phyloP scores from a whole-genome alignment of 208 protist species.

The Leishmania tarentolae region DNA sequence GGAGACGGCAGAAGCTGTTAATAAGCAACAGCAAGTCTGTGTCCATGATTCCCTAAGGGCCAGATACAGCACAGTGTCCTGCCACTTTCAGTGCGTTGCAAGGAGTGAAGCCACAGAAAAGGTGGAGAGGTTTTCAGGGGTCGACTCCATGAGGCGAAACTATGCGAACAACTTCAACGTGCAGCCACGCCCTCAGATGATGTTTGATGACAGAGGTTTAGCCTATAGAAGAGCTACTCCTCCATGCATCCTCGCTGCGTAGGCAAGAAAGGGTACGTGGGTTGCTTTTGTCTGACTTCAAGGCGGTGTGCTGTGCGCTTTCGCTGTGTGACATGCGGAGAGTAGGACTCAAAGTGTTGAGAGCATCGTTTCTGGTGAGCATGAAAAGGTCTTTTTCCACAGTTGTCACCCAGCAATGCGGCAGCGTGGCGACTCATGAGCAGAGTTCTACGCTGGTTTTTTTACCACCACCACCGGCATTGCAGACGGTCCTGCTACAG shows the following conservation, averaged over 20 bases:
- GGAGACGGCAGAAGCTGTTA: constrained; percentile 11
- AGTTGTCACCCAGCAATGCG: not conserved
- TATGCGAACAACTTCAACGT: not conserved
- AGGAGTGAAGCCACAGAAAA: not conserved
- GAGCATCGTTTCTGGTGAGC: too few species aligned
- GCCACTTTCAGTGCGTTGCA: not conserved
- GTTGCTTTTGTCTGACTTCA: not conserved
- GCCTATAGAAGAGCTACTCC: not conserved
- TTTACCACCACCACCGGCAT: not conserved
- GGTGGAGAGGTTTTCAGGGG: not conserved
- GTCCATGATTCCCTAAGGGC: not conserved
- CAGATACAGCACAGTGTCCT: not conserved
- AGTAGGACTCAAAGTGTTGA: too few species aligned
- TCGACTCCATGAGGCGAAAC: not conserved
- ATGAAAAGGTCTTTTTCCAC: not conserved
- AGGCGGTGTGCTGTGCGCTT: too few species aligned
- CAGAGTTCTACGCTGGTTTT: not conserved
- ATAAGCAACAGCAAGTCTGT: not conserved
- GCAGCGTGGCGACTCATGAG: not conserved
- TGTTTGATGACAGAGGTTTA: not conserved
- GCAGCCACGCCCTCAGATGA: not conserved
- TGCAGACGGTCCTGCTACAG: not conserved
- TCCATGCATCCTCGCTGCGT: not conserved
- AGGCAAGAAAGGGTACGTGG: not conserved
- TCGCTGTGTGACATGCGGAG: too few species aligned